Percentiles rank a stretch among this genome's conserved stretches.
Conservation (phyloP, 2,329 filamentous ascomycete genomes). For the Penicillium sp. region DNA sequence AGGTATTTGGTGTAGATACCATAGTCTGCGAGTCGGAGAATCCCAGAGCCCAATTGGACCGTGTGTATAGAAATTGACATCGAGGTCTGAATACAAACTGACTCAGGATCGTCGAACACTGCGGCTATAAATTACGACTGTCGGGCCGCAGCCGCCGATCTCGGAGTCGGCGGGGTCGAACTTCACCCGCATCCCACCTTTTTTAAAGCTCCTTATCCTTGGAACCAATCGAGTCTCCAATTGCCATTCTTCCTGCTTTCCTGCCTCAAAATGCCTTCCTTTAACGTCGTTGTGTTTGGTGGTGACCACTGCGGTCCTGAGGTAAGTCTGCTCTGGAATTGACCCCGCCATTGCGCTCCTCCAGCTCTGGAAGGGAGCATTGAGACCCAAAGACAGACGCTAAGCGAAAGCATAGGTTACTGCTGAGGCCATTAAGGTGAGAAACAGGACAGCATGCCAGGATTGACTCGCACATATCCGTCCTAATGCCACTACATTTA, state of each 20-base stretch:
- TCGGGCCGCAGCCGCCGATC: constrained; percentile 24
- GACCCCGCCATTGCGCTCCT: neutral
- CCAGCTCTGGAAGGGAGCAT: constrained; percentile 2
- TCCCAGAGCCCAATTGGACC: too few relatives aligned
- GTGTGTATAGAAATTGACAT: too few relatives aligned
- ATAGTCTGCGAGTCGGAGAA: too few relatives aligned
- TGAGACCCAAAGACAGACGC: constrained; percentile 11
- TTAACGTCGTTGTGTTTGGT: constrained; percentile 76
- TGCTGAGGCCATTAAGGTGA: constrained; percentile 79
- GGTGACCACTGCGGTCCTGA: constrained; percentile 86
- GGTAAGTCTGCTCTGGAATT: constrained; percentile 49
- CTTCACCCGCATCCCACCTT: constrained; percentile 24
- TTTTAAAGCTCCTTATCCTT: constrained; percentile 20
- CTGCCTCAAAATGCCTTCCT: constrained; percentile 58
- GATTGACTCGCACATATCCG: neutral
- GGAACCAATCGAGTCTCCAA: constrained; percentile 18
- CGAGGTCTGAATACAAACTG: too few relatives aligned
- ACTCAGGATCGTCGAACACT: too few relatives aligned
- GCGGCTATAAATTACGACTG: too few relatives aligned
- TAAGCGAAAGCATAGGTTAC: constrained; percentile 59
- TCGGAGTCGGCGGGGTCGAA: constrained; percentile 26
- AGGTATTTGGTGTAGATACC: too few relatives aligned
- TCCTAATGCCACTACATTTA: constrained; percentile 37
- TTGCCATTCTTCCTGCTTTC: constrained; percentile 10
- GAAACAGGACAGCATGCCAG: neutral